Base-by-base conservation (phyloP, 352 stramenopile species). In the Pythium periplocum region DNA sequence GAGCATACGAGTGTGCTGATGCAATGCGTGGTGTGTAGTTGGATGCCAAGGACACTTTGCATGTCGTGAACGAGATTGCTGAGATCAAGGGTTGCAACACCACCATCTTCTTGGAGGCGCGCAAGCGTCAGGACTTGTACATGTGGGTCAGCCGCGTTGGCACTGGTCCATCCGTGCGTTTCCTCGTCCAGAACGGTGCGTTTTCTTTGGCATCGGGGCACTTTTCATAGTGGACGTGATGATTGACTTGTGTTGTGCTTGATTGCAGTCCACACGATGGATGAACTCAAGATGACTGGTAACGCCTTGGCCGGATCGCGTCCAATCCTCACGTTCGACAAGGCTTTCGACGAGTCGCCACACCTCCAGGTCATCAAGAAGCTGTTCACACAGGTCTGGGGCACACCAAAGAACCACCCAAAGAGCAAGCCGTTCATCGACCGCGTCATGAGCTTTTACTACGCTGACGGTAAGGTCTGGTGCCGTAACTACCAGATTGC, bases 381-480 rank as follows among this genome's bases (percentile, higher is more conserved):
- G 60, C 70, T 99, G 1, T 97, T 99, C 59, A 92, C 88, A 37
- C 94, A 96, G 65, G 80, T 93, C 42, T 95, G 82, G 87, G 96
- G 94, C n/a, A 98, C 94, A 35, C 97, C 97, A 4, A 91, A 96
- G 51, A 96, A 96, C 32, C 97, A 99, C 78, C 97, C 97, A 5
- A 99, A 99, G 84, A 98, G 86, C 78, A 99, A 99, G 75, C 97
- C 97, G 17, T 99, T 99, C 77, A 96, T 99, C 51, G 97, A 99
- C 79, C 91, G 97, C 51, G 85, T 99, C 46, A 98, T 99, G 90
- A 96, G 78, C 68, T 99, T 99, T 71, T 96, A 91, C 73, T 83
- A 95, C 56, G 73, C 93, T 1, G 91, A 98, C 55, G 78, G 82
- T 57, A 96, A 96, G 58, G 96, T 99, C 66, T 99, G 97, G 97